These are phyloP conservation scores for Ganoderma sinense DNA, from an alignment of 1,284 basidiomycete species.

Conservation along the genomic window DNA sequence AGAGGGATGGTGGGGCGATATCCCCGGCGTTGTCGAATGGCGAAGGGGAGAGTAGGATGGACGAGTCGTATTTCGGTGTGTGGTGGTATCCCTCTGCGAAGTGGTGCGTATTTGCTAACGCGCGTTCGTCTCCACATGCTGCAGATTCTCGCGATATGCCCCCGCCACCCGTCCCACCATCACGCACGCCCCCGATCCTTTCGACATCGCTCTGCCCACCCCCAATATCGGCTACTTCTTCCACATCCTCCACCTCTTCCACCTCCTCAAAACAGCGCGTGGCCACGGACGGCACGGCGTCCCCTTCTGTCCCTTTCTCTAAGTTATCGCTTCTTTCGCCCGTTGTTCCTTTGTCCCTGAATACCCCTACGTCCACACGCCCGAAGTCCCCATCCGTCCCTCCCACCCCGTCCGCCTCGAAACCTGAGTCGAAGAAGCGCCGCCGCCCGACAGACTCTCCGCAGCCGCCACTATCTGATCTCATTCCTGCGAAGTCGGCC, in stretches of 20 bases:
- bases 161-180: constrained; percentile 54
- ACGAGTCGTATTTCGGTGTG: constrained; percentile 27
- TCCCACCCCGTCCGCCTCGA: not conserved
- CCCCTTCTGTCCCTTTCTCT: constrained; percentile 48
- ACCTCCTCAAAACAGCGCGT: constrained; percentile 21
- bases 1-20: no score
- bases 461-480: constrained; percentile 7
- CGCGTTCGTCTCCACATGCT: not conserved
- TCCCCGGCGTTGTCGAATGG: no score
- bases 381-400: constrained; percentile 1
- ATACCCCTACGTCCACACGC: constrained; percentile 5
- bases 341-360: constrained; percentile 15
- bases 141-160: constrained; percentile 49
- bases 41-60: not conserved
- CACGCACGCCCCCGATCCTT: constrained; percentile 44
- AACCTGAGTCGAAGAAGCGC: constrained; percentile 6
- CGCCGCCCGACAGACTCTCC: constrained; percentile 2
- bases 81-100: not conserved
- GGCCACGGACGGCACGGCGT: constrained; percentile 30
- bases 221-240: constrained; percentile 41
- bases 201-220: constrained; percentile 32
- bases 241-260: constrained; percentile 30
- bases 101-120: not conserved
- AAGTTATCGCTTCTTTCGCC: constrained; percentile 47
- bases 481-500: constrained; percentile 8